phyloP scores from a whole-genome alignment of 305 asterid genomes.

The Ilex paraguariensis region DNA sequence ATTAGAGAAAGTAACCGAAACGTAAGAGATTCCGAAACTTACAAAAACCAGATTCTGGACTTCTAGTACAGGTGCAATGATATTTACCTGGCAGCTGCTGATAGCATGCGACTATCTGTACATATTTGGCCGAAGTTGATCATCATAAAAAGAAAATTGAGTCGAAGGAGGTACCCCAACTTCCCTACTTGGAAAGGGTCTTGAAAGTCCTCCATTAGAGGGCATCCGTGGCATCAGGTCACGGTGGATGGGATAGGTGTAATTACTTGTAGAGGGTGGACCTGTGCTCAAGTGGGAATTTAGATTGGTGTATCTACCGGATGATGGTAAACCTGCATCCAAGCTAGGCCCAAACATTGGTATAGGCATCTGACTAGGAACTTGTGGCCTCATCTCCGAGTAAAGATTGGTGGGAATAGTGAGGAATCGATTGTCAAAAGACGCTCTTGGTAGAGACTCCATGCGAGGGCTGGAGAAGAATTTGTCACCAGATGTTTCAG shows the following conservation, averaged over 20 bases:
- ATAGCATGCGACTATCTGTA: slow-evolving; percentile 32
- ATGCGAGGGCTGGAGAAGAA: slow-evolving; percentile 24
- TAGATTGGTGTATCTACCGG: slow-evolving; percentile 23
- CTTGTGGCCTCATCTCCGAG: slow-evolving; percentile 20
- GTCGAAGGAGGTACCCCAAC: slow-evolving; percentile 34
- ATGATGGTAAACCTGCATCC: slow-evolving; percentile 28
- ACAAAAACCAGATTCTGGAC: too few species aligned
- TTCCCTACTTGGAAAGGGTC: slow-evolving; percentile 32
- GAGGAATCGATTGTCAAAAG: slow-evolving; percentile 20
- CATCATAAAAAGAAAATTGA: slow-evolving; percentile 32
- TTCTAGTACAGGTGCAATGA: too few species aligned
- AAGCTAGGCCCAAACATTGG: slow-evolving; percentile 27
- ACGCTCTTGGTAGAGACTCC: slow-evolving; percentile 32
- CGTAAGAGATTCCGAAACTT: neutral
- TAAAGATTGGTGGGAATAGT: slow-evolving; percentile 20
- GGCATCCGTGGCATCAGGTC: slow-evolving; percentile 30
- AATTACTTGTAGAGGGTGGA: slow-evolving; percentile 23
- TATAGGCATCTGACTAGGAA: slow-evolving; percentile 26
- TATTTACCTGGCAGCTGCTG: too few species aligned
- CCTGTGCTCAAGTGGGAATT: slow-evolving; percentile 28
- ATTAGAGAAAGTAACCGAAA: neutral
- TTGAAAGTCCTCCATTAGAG: slow-evolving; percentile 29
- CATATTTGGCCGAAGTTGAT: slow-evolving; percentile 36
- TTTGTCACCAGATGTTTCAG: slow-evolving; percentile 21
- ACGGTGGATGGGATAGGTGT: slow-evolving; percentile 24